Evolutionary conservation across 345 rosid genomes (phyloP).

Genomic region (Erysimum cheiranthoides): DNA sequence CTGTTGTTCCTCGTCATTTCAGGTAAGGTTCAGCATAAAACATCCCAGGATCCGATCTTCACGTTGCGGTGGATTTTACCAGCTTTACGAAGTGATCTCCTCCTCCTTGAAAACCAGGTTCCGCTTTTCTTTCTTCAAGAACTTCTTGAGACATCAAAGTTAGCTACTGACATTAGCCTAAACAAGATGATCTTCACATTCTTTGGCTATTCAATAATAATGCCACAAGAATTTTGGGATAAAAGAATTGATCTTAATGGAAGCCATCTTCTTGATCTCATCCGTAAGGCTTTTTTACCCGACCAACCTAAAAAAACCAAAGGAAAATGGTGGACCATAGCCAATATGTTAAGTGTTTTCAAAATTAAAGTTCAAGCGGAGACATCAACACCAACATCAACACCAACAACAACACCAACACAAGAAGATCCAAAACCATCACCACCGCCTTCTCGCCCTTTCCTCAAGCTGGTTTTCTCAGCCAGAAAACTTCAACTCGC

Average conservation of each 20-base stretch:
- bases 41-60: slow-evolving; percentile 53
- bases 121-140: slow-evolving; percentile 27
- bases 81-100: slow-evolving; percentile 32
- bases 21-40: slow-evolving; percentile 1
- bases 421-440: background rate
- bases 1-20: slow-evolving; percentile 54
- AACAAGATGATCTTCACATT: background rate
- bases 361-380: background rate
- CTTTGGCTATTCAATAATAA: slow-evolving; percentile 3
- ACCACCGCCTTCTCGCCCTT: slow-evolving; percentile 9
- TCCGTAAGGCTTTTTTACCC: slow-evolving; percentile 29
- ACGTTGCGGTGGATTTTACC: slow-evolving; percentile 54
- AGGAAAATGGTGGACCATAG: background rate
- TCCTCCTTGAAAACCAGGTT: slow-evolving; percentile 39
- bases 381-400: background rate
- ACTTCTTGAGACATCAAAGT: background rate
- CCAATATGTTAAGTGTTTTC: background rate
- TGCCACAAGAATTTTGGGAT: slow-evolving; percentile 14
- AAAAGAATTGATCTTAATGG: background rate
- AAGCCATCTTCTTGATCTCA: slow-evolving; percentile 38
- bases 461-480: slow-evolving; percentile 43
- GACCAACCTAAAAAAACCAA: background rate
- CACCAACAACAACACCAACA: background rate
- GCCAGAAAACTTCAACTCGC: slow-evolving; percentile 54
- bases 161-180: slow-evolving; percentile 12